phyloP scores from a whole-genome alignment of 2,329 filamentous ascomycete species.

The Cadophora sp. region DNA sequence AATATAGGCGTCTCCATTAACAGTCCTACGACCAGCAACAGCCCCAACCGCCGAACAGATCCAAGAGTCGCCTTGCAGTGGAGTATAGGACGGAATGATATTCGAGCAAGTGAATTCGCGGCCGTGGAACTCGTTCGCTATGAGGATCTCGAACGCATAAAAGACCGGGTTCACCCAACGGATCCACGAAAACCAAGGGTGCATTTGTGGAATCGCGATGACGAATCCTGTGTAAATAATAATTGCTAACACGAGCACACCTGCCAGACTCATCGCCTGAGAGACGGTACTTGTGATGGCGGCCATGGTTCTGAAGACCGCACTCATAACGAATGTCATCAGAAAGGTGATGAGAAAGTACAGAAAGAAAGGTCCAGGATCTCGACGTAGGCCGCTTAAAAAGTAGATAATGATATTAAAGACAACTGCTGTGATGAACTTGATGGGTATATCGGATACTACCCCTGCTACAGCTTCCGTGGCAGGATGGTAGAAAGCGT shows the following conservation, averaged over 20 bases:
- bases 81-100: slow-evolving; percentile 40
- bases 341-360: slow-evolving; percentile 57
- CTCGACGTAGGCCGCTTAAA: slow-evolving; percentile 72
- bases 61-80: slow-evolving; percentile 47
- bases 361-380: slow-evolving; percentile 83
- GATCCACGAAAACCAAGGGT: slow-evolving; percentile 82
- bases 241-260: slow-evolving; percentile 51
- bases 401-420: slow-evolving; percentile 90
- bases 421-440: slow-evolving; percentile 72
- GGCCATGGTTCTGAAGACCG: slow-evolving; percentile 73
- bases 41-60: slow-evolving; percentile 67
- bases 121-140: slow-evolving; percentile 87
- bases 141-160: slow-evolving; percentile 81
- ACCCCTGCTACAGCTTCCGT: slow-evolving; percentile 88
- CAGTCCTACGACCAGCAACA: slow-evolving; percentile 55
- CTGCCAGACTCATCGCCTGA: slow-evolving; percentile 67
- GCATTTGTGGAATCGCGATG: slow-evolving; percentile 63
- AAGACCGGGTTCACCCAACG: slow-evolving; percentile 67
- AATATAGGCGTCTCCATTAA: slow-evolving; percentile 67
- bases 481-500: slow-evolving; percentile 89
- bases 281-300: slow-evolving; percentile 74
- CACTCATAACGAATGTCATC: slow-evolving; percentile 63
- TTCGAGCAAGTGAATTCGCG: slow-evolving; percentile 67
- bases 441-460: slow-evolving; percentile 86
- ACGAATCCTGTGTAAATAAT: slow-evolving; percentile 50